Evolutionary conservation across 106 monocot species (phyloP), one percentile per base, ranked within the genome.

Genomic region (Allium cepa): DNA sequence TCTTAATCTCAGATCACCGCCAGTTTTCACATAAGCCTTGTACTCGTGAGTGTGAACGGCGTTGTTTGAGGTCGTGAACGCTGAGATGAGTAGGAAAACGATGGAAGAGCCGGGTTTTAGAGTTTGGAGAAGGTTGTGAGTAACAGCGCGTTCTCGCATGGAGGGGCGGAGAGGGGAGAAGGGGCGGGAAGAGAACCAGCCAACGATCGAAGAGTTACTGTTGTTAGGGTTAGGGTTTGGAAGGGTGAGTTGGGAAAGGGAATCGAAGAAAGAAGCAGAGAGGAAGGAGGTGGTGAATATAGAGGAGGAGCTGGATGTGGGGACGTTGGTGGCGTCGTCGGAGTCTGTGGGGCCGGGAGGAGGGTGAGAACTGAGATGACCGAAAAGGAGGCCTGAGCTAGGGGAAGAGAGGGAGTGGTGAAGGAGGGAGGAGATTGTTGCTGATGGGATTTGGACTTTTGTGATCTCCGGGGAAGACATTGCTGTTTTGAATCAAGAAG

Each of bases 331-430:
- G 47, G 73, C 73, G 64, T 71, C 79, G 77, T 74, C 79, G 79
- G 36, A 36, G 36, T 84, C 82, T 36, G 67, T 47, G 53, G 74
- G 79, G 14, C 67, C 66, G 17, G 82, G 89, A 1, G 86, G 75
- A 17, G 80, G 83, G 57, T 77, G 85, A 46, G 17, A 64, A 60
- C 68, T 46, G 62, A 83, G 53, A 64, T 73, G 87, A 62, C 90
- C 94, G 52, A 83, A 83, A 77, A 90, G 94, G 72, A 94, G 76
- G 56, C 90, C 90, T 47, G 80, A 80, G 46, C 61, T 57, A 71
- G 85, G 83, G 76, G 79, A 68, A 56, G 93, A 80, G 56, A 67
- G 61, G 77, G 78, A 86, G 62, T 80, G 80, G 17, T 82, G 87
- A 46, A 90, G 78, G 50, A 90, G 53, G 71, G 94, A 80, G 62